Evolutionary conservation across 139 green algal species (phyloP), one percentile per base, ranked within the genome.

Genomic region (Chlorella sorokiniana): DNA sequence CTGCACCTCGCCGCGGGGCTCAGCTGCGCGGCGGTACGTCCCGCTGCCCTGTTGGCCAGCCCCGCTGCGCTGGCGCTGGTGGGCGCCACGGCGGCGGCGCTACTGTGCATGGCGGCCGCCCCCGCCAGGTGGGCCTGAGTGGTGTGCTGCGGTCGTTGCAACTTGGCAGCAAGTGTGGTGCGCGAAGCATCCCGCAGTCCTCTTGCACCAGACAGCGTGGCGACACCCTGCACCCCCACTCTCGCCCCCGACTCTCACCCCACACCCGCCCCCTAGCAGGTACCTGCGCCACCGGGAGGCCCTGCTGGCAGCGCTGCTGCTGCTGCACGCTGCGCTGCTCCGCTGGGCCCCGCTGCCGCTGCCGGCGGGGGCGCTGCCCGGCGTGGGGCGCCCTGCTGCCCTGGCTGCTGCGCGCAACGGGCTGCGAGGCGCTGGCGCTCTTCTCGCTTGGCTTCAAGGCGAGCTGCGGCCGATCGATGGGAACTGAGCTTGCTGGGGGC

Each of bases 391-490:
- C 37, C 8, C 25, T 51, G 35, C 72, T 79, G 72, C 72, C 72
- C 23, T 68, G 72, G 72, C 3, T 68, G 51, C 9, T 79, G 72
- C 51, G 72, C 33, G 25, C 7, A 35, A 79, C 51, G 2, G 72
- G 72, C 4, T 51, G 35, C 4, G 72, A 67, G 72, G 52, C 72
- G 11, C 51, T 68, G 37, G 72, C 72, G 7, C 0, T 79, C 31
- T 79, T 79, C 23, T 25, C 35, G 22, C 23, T 79, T 6, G 72
- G 72, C 6, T 69, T 79, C 51, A 79, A 79, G 72, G 72, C 56
- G 45, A 65, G 56, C 56, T 22, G 18, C 22, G 18, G 18, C 16
- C 6, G 18, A 10, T 29, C n/a, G n/a, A n/a, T n/a, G n/a, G n/a
- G n/a, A n/a, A n/a, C 23, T 65, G 18, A 65, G 56, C 56, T 65